A percentile compares a stretch with the other conserved stretches of the same genome.
Evolutionary conservation across 257 asterid species (phyloP).

Genomic region (Nicotiana otophora): DNA sequence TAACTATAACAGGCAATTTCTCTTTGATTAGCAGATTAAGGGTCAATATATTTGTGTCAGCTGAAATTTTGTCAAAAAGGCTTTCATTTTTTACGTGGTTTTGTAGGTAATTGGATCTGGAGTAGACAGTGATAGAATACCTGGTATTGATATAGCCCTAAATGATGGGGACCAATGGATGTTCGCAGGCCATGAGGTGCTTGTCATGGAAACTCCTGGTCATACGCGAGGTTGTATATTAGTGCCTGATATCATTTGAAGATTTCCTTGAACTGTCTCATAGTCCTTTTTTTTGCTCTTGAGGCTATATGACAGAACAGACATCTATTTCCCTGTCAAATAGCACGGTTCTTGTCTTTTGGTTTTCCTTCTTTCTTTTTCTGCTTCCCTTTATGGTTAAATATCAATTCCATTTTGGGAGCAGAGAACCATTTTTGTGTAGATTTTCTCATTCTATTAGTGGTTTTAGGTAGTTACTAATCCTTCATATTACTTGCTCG

Average conservation of each 20-base stretch:
- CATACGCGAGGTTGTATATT: conserved; percentile 74
- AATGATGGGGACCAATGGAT: conserved; percentile 92
- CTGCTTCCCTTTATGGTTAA: not conserved
- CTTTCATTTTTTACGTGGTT: not conserved
- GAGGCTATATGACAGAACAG: not conserved
- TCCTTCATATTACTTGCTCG: not conserved
- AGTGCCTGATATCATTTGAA: conserved; percentile 13
- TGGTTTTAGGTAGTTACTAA: not conserved
- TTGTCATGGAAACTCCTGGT: conserved; percentile 84
- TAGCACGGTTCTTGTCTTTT: not conserved
- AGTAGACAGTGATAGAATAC: conserved; percentile 79
- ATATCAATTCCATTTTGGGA: not conserved
- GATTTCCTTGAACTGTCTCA: not conserved
- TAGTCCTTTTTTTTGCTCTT: not conserved
- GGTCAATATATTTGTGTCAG: not conserved
- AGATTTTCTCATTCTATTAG: not conserved
- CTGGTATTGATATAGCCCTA: conserved; percentile 86
- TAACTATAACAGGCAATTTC: not conserved
- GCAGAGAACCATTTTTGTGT: not conserved
- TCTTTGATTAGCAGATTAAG: not conserved
- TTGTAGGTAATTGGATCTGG: conserved; percentile 83
- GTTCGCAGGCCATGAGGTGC: conserved; percentile 98
- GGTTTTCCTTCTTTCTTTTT: not conserved
- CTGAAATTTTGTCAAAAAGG: not conserved
- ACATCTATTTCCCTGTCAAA: not conserved